Conservation (phyloP, 352 stramenopile genomes). For the Elongisporangium anandrum region DNA sequence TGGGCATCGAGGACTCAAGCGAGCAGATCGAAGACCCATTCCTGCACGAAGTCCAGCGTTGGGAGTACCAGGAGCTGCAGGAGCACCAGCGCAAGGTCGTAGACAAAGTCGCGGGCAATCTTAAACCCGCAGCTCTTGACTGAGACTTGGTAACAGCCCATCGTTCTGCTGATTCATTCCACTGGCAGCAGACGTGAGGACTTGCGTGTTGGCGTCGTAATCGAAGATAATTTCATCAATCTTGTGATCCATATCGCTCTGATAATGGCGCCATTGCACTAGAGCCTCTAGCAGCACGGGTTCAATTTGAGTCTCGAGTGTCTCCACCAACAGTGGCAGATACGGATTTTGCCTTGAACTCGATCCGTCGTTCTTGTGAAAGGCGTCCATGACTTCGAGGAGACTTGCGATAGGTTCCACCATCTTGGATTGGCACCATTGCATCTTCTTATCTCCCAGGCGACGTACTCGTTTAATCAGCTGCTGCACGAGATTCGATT, state of each 20-base stretch:
- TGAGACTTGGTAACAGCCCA: not conserved
- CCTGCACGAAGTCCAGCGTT: constrained; percentile 49
- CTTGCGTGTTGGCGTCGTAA: constrained; percentile 26
- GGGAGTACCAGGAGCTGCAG: constrained; percentile 79
- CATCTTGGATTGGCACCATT: constrained; percentile 26
- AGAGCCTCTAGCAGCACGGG: constrained; percentile 18
- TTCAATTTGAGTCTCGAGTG: constrained; percentile 15
- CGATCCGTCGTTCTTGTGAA: constrained; percentile 27
- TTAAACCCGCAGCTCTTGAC: not conserved
- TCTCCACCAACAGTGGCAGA: constrained; percentile 28
- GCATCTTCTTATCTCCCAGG: constrained; percentile 31
- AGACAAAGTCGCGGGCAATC: constrained; percentile 20
- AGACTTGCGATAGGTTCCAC: constrained; percentile 19
- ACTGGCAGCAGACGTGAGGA: constrained; percentile 7
- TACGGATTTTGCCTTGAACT: constrained; percentile 25
- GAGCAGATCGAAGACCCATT: constrained; percentile 63
- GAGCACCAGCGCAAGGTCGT: constrained; percentile 56
- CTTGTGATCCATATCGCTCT: constrained; percentile 8
- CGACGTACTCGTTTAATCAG: constrained; percentile 14
- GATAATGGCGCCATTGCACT: constrained; percentile 23
- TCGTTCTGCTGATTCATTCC: not conserved
- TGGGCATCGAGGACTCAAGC: constrained; percentile 32
- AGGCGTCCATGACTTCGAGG: constrained; percentile 19
- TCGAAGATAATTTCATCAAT: constrained; percentile 19
- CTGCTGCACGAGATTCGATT: constrained; percentile 16